Base-by-base conservation (phyloP, 805 yeast genomes). In the Komagataella ulmi region DNA sequence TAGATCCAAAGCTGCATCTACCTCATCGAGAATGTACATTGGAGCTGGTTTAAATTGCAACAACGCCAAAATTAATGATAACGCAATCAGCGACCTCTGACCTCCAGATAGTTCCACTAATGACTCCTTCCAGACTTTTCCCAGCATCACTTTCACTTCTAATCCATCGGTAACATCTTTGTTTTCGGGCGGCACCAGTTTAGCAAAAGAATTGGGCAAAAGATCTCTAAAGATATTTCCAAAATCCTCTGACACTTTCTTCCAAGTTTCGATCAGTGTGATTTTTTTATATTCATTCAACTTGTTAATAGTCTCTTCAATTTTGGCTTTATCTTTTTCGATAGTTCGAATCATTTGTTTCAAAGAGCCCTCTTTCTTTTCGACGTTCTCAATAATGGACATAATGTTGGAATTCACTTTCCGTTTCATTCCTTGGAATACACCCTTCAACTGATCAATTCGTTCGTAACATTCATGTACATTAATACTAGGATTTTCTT, bases 21-120 rank as follows among this genome's bases (percentile, higher is more conserved):
- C 97, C 69, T 93, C 99, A 68, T 93, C 99, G 53, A 93, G 71
- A 58, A 93, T 91, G 62, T 93, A 93, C 96, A 93, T 87, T 6
- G 99, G 99, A 1, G 99, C 99, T 4, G 99, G 99, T 65, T 89
- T 88, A 72, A 86, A 91, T 65, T 89, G 96, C 49, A 93, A 71
- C 54, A 93, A 72, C 0, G 98, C 96, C 80, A 91, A 77, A 58
- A 93, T 93, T 58, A 91, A 72, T 3, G 98, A 87, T 52, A 93
- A 70, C 0, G 99, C 99, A 56, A 91, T 87, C 56, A 95, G 76
- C 1, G 98, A 93, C 58, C 98, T 70, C 66, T 93, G 99, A 17
- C 99, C 99, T 52, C 99, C 99, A 6, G 96, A 87, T 47, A 93
- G 73, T 67, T 93, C 99, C 8, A 89, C 95, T 54, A 93, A 74